These are phyloP conservation scores for Diaporthe sp. DNA, from an alignment of 2,329 filamentous ascomycete species.

Conservation along the genomic window DNA sequence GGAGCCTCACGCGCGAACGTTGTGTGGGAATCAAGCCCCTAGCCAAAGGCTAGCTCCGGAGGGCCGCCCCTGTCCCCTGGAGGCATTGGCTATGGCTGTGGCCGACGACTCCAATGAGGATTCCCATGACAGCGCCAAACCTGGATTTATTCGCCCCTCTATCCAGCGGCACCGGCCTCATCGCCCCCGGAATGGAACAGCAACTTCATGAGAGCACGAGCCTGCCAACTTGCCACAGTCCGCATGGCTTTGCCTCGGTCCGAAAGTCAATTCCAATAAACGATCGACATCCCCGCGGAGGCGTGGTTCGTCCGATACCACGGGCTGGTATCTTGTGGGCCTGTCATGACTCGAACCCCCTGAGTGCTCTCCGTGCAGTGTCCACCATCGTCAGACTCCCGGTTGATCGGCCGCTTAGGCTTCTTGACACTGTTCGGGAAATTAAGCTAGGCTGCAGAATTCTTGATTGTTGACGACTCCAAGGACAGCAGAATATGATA, in stretches of 20 bases:
- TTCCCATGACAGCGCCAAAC: not conserved
- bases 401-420: slow-evolving; percentile 9
- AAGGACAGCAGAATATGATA: not conserved
- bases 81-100: not conserved
- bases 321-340: slow-evolving; percentile 18
- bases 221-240: not conserved
- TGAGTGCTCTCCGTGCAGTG: not conserved
- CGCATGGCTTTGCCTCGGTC: slow-evolving; percentile 18
- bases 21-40: not conserved
- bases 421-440: slow-evolving; percentile 19
- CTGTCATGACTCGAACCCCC: slow-evolving; percentile 19
- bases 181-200: not conserved
- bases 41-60: slow-evolving; percentile 12
- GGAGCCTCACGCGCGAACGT: slow-evolving; percentile 2
- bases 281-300: slow-evolving; percentile 1
- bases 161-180: not conserved
- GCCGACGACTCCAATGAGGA: not conserved
- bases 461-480: not conserved
- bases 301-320: slow-evolving; percentile 16
- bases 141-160: not conserved
- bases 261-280: slow-evolving; percentile 26
- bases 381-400: slow-evolving; percentile 19
- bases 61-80: not conserved
- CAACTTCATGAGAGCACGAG: not conserved
- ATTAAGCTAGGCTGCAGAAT: slow-evolving; percentile 18